phyloP scores from a whole-genome alignment of 305 asterid species.

The Fraxinus paxiana region DNA sequence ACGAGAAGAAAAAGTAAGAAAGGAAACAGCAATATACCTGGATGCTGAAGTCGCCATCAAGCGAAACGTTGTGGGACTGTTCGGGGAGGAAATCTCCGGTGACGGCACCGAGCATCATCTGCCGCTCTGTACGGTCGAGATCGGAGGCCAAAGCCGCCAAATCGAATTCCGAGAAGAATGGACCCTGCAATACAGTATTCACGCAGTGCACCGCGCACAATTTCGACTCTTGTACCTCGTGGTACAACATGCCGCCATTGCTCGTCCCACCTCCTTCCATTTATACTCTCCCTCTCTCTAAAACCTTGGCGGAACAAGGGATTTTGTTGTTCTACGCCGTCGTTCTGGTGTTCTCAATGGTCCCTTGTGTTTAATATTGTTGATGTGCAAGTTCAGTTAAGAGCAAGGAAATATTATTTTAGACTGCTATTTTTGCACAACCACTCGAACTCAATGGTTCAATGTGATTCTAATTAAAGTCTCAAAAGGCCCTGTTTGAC shows the following conservation, averaged over 20 bases:
- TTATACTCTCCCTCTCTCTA: not conserved
- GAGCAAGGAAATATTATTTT: not conserved
- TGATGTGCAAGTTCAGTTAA: not conserved
- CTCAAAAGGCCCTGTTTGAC: no score
- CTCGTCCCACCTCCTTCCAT: slow-evolving; percentile 36
- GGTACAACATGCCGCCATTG: slow-evolving; percentile 95
- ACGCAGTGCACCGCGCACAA: slow-evolving; percentile 95
- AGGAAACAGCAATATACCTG: slow-evolving; percentile 28
- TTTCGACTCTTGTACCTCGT: slow-evolving; percentile 95
- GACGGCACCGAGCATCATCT: slow-evolving; percentile 73
- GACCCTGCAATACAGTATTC: slow-evolving; percentile 73
- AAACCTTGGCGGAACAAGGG: slow-evolving; percentile 26
- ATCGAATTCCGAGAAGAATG: slow-evolving; percentile 92
- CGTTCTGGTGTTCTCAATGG: not conserved
- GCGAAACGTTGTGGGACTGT: slow-evolving; percentile 44
- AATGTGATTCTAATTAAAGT: no score
- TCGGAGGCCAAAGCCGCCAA: slow-evolving; percentile 95
- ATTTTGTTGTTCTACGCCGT: not conserved
- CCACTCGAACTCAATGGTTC: not conserved
- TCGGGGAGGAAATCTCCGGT: slow-evolving; percentile 41
- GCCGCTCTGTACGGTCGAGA: slow-evolving; percentile 81
- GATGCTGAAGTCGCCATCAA: slow-evolving; percentile 49
- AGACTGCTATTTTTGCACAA: not conserved
- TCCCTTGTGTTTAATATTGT: not conserved
- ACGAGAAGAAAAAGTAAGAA: slow-evolving; percentile 15